Evolutionary conservation across 129 eudicot genomes (phyloP), one percentile per base, ranked within the genome.

Genomic region (Chrysanthemum lavandulifolium): DNA sequence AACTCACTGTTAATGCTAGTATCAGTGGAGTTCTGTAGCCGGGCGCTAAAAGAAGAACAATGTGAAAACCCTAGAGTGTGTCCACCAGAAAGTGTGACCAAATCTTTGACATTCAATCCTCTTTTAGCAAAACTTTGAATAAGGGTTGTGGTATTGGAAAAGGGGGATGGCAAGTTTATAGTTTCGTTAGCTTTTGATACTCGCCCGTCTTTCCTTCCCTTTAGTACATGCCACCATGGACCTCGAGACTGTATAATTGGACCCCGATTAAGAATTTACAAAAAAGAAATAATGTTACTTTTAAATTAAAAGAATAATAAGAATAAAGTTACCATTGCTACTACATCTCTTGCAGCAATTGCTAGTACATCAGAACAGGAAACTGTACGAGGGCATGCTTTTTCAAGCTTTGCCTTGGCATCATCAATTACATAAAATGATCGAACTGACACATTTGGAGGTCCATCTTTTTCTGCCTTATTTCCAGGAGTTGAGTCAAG

Each of bases 11-110:
- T 71, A 68, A 92, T 75, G 77, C 74, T 86, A 10, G 97, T 93
- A 78, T 92, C 96, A 36, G 81, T 86, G 68, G 82, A 78, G 77
- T 85, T 88, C 7, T 69, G 85, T 70, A 89, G 53, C 10, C 96
- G 85, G 29, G 81, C 73, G 16, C 69, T 6, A 59, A 86, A 92
- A 61, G 91, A 89, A 12, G 94, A 86, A 76, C 96, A 92, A 43
- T 92, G 98, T 48, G 98, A 89, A 83, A 92, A 89, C 10, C 98
- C 98, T 21, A 89, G 84, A 1, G 96, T 86, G 77, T 92, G 97
- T 78, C 91, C 96, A 27, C 95, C 96, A 8, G 47, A 40, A 40
- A 89, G 94, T 40, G 96, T 79, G 12, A 92, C 94, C 80, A 92
- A 70, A 57, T 92, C 96, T 67, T 85, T 87, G 47, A 84, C 61